These are phyloP conservation scores for Leonotis leonurus DNA, from an alignment of 257 asterid species.

Conservation along the genomic window DNA sequence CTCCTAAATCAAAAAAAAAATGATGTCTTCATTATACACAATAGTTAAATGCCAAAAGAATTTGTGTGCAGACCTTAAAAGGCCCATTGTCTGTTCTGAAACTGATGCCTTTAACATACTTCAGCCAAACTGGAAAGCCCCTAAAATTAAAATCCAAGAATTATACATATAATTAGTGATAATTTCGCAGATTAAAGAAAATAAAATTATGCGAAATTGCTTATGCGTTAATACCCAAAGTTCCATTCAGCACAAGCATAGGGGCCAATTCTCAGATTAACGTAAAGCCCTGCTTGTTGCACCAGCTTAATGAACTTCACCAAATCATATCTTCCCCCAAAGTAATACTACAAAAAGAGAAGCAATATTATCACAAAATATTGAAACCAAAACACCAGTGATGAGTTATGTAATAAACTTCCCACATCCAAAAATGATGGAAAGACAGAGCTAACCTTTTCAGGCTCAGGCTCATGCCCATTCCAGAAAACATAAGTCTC, in stretches of 20 bases:
- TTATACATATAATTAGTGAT: no score
- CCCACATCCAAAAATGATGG: background rate
- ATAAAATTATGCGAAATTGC: background rate
- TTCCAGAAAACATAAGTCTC: conserved; percentile 96
- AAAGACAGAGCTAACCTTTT: conserved; percentile 43
- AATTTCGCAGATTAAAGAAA: no score
- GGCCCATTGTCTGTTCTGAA: conserved; percentile 75
- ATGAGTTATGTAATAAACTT: background rate
- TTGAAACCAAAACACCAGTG: background rate
- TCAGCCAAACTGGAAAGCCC: conserved; percentile 79
- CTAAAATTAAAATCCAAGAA: conserved; percentile 21
- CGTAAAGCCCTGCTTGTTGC: conserved; percentile 76
- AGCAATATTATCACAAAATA: background rate
- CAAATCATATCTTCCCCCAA: conserved; percentile 81
- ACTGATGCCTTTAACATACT: conserved; percentile 69
- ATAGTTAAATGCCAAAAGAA: no score
- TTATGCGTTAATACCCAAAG: conserved; percentile 57
- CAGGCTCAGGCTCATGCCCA: conserved; percentile 90
- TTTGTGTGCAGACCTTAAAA: conserved; percentile 57
- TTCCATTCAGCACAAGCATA: conserved; percentile 98
- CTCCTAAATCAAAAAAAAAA: no score
- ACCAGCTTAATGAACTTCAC: conserved; percentile 79
- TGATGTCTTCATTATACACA: no score
- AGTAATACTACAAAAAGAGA: conserved; percentile 53
- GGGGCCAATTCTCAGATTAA: conserved; percentile 82